Evolutionary conservation across 495 filamentous ascomycete genomes (phyloP), one percentile per base, ranked within the genome.

Genomic region (Podospora sp.): DNA sequence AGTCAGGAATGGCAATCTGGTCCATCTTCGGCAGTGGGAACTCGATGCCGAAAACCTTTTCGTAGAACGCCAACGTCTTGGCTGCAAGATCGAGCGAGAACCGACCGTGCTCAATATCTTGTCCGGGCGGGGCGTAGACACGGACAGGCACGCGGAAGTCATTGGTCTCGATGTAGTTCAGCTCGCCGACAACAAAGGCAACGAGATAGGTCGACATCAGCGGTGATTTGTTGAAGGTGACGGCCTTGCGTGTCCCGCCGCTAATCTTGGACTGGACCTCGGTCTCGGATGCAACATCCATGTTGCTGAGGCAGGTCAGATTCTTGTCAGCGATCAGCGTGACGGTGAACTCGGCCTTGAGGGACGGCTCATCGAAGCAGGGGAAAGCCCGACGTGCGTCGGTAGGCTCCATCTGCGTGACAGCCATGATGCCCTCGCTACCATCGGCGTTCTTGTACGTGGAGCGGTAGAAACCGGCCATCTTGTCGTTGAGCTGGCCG

Each of bases 1-100:
- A 97, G 77, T 98, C 94, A 25, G 94, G 95, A 75, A 99, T 92
- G 59, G 94, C 95, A 71, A 97, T 90, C 91, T 97, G 95, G 80
- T 99, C 95, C 93, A 97, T 97, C 84, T 99, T 99, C 8, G 83
- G 84, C 5, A 86, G 75, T 52, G 90, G 90, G 67, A 91, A 92
- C 11, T 85, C 79, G 69, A 84, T 87, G 59, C 85, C 87, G 68
- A 93, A 93, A n/a, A 88, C 89, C 75, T 90, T 87, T 76, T 92
- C 90, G 78, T 91, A 92, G 74, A 91, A 91, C 21, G 83, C 84
- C 8, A 92, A 80, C 8, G 88, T 91, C 71, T 82, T 84, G 25
- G 90, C 89, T 33, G 87, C 89, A 27, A 91, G 81, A 40, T 90
- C 80, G n/a, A 90, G 82, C 4, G 89, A 88, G 77, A 91, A 91